Evolutionary conservation across 2,329 filamentous ascomycete genomes (phyloP), one percentile per base, ranked within the genome.

Genomic region (Mycosphaerella arachidis): DNA sequence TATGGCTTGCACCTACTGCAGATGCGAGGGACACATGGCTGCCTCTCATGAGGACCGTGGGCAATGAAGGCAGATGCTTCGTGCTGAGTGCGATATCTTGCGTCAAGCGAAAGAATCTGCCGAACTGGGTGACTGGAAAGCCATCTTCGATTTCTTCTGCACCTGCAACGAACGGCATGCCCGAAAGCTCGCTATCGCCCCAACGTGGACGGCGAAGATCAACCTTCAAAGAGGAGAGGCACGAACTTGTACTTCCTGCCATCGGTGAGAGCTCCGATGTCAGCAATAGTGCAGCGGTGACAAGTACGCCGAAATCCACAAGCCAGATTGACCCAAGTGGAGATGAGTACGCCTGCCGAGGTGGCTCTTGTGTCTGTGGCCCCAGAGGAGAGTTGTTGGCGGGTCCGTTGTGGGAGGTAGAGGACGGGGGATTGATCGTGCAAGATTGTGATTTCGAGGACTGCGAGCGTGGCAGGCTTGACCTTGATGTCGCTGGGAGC

Each of bases 1-100:
- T 97, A 12, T 97, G 93, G 75, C 84, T 97, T 1, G 92, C 92
- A 0, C 93, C 93, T 0, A 97, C 92, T 0, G 92, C 92, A 1
- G 93, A 97, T 76, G 84, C 82, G 20, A 82, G 92, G 62, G 89
- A 93, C 68, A 86, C 90, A 0, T 97, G 93, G 93, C 76, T 90
- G 27, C 78, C 85, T 0, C 78, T 95, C n/a, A 88, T 96, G 86
- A 83, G 88, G 55, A 96, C 92, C 0, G 81, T 94, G 6, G 92
- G 86, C 2, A 82, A 85, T 56, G 93, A 97, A 74, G 90, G 92
- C 0, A 82, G 92, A 20, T 90, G 90, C 67, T 92, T 95, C 67
- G 92, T 97, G 18, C 78, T 97, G 3, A 91, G 86, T 70, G 86
- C 90, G 48, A 96, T 96, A 73, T 92, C 95, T 79, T 92, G 89